phyloP scores from a whole-genome alignment of 202 grass and related monocot genomes.

The Miscanthus sacchariflorus region DNA sequence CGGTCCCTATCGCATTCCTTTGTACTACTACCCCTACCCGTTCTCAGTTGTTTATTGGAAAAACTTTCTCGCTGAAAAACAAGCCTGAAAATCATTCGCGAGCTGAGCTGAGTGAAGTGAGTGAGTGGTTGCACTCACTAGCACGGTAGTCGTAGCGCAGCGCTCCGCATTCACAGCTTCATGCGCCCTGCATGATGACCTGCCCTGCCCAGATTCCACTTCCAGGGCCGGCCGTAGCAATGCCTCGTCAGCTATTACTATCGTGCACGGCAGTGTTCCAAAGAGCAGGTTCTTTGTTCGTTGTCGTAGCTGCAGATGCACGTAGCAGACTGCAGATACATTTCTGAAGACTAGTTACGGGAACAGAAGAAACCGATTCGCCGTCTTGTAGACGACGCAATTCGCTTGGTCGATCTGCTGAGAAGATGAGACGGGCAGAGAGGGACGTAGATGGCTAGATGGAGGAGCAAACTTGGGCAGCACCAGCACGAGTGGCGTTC shows the following conservation, averaged over 20 bases:
- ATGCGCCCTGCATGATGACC: neutral
- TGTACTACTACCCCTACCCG: neutral
- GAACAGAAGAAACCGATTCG: neutral
- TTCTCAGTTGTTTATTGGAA: neutral
- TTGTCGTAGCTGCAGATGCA: neutral
- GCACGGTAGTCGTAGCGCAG: no score
- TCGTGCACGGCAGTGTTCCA: neutral
- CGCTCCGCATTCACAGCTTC: neutral
- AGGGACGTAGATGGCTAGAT: no score
- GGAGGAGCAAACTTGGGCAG: neutral
- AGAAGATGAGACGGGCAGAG: neutral
- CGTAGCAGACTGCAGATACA: neutral
- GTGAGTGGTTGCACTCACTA: neutral
- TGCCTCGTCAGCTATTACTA: neutral
- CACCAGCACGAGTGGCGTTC: neutral
- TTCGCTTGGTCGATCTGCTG: neutral
- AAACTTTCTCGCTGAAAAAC: neutral
- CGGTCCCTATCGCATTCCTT: slow-evolving; percentile 32
- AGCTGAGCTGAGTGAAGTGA: neutral
- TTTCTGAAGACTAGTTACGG: neutral
- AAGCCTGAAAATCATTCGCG: neutral
- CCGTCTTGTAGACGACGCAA: neutral
- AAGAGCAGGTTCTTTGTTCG: neutral
- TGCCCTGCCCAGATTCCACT: no score
- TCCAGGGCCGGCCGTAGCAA: no score